phyloP scores from a whole-genome alignment of 139 green algal species.

The Chlorella vulgaris region DNA sequence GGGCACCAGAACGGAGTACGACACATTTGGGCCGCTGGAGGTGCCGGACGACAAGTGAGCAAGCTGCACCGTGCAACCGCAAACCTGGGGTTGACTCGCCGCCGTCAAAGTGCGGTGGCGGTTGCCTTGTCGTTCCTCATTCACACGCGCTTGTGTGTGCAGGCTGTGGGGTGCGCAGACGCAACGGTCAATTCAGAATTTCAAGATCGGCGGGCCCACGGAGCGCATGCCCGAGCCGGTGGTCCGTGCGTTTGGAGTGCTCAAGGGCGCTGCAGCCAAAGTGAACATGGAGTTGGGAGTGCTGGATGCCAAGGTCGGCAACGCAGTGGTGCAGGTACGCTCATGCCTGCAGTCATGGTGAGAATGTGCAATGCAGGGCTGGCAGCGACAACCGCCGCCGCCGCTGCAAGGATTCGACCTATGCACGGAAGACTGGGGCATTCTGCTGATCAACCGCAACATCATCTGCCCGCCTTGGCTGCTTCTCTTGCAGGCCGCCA shows the following conservation, averaged over 20 bases:
- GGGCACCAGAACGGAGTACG: slow-evolving; percentile 70
- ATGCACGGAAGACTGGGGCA: no score
- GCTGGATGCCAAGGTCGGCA: slow-evolving; percentile 64
- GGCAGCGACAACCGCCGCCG: no score
- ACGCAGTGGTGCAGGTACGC: slow-evolving; percentile 66
- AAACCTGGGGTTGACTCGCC: not conserved
- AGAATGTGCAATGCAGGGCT: not conserved
- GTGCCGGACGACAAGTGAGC: slow-evolving; percentile 84
- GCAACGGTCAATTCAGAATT: slow-evolving; percentile 94
- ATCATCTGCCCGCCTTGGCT: not conserved
- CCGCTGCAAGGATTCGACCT: no score
- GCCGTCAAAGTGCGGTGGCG: no score
- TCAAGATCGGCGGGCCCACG: slow-evolving; percentile 91
- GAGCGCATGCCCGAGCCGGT: slow-evolving; percentile 95
- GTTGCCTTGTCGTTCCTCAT: not conserved
- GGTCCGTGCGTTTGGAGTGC: slow-evolving; percentile 88
- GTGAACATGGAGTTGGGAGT: slow-evolving; percentile 80
- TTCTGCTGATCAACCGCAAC: no score
- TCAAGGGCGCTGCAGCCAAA: slow-evolving; percentile 89
- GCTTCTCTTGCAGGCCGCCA: slow-evolving; percentile 48
- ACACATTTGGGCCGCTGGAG: slow-evolving; percentile 88
- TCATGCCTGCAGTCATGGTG: not conserved
- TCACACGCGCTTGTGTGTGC: not conserved
- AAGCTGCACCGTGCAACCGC: no score
- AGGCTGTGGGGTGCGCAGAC: slow-evolving; percentile 99